A percentile compares a stretch with the other conserved stretches of the same genome.
phyloP scores from a whole-genome alignment of 192 early-diverging fungal genomes.

The Geranomyces variabilis region DNA sequence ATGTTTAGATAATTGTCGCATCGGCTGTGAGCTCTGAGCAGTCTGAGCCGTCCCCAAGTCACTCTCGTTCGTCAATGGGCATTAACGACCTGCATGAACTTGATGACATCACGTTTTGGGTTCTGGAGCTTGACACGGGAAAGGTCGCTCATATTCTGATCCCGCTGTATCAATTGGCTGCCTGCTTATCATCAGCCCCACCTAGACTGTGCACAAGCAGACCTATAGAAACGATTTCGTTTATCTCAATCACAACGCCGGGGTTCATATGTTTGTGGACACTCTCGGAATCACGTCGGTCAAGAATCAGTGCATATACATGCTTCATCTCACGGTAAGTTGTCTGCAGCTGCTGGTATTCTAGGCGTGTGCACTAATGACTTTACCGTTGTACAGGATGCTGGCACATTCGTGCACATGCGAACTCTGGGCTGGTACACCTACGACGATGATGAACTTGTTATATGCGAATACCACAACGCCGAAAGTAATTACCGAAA shows the following conservation, averaged over 20 bases:
- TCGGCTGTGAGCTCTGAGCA: conserved; percentile 47
- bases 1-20: conserved; percentile 62
- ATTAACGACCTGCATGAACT: conserved; percentile 52
- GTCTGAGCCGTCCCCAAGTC: not conserved
- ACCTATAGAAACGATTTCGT: conserved; percentile 66
- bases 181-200: too few relatives aligned
- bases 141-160: conserved; percentile 40
- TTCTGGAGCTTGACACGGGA: conserved; percentile 63
- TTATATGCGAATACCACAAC: conserved; percentile 47
- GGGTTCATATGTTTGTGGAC: conserved; percentile 68
- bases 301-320: conserved; percentile 72
- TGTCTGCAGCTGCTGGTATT: not conserved
- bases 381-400: conserved; percentile 40
- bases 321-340: conserved; percentile 64
- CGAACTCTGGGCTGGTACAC: conserved; percentile 66
- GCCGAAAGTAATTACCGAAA: conserved; percentile 46
- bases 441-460: conserved; percentile 67
- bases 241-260: conserved; percentile 64
- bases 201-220: conserved; percentile 58
- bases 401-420: conserved; percentile 59
- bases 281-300: conserved; percentile 68
- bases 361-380: not conserved
- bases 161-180: not conserved
- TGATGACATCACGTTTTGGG: conserved; percentile 70
- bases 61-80: conserved; percentile 46